phyloP scores from a whole-genome alignment of 352 stramenopile species.

The Phytophthora lateralis region DNA sequence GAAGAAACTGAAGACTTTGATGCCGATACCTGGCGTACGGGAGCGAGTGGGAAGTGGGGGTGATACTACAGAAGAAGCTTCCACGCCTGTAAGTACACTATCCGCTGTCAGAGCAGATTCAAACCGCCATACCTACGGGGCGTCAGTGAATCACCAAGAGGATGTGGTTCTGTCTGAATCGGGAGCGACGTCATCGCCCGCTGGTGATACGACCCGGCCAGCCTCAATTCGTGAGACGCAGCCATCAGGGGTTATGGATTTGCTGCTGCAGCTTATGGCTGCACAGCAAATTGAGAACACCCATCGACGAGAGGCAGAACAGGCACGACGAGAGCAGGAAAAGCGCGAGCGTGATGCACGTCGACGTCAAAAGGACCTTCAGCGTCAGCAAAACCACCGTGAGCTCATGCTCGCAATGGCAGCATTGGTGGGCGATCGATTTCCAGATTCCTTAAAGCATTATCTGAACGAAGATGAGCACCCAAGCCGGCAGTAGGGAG shows the following conservation, averaged over 20 bases:
- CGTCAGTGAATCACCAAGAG: no score
- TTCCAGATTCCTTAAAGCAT: constrained; percentile 46
- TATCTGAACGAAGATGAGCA: constrained; percentile 28
- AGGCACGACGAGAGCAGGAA: constrained; percentile 38
- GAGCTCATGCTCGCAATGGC: constrained; percentile 64
- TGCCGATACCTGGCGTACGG: no score
- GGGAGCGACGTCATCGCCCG: no score
- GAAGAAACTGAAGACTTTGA: no score
- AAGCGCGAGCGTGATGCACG: constrained; percentile 33
- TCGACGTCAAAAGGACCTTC: constrained; percentile 39
- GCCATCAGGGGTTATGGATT: constrained; percentile 48
- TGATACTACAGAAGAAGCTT: no score
- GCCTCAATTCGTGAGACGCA: constrained; percentile 14
- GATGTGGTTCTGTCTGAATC: no score
- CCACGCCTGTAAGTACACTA: no score
- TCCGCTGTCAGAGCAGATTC: no score
- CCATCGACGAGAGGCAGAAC: constrained; percentile 39
- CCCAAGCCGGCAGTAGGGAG: background rate
- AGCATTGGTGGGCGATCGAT: constrained; percentile 48
- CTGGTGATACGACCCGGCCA: constrained; percentile 5
- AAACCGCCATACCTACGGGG: no score
- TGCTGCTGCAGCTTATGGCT: constrained; percentile 59
- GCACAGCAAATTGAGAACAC: constrained; percentile 52
- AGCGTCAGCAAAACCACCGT: constrained; percentile 43
- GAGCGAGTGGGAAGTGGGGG: no score